phyloP scores from a whole-genome alignment of 257 asterid species.

The Fraxinus anomala region DNA sequence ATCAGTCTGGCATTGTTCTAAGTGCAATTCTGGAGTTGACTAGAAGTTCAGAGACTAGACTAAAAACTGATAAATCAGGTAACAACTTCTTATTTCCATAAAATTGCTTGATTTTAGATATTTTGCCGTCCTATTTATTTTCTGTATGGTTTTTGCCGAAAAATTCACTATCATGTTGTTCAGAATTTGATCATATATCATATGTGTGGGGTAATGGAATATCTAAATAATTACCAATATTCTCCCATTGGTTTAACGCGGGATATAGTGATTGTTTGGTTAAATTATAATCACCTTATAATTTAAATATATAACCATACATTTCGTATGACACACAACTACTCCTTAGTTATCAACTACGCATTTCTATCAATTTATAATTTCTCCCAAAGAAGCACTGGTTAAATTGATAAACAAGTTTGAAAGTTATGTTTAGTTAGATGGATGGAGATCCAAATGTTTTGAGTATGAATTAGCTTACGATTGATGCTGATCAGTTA shows the following conservation, averaged over 20 bases:
- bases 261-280: too few relatives aligned
- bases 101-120: neutral
- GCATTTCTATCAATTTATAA: too few relatives aligned
- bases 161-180: neutral
- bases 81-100: slow-evolving; percentile 22
- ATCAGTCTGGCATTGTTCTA: slow-evolving; percentile 72
- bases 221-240: neutral
- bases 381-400: too few relatives aligned
- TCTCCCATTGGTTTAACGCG: neutral
- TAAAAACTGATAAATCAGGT: slow-evolving; percentile 65
- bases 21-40: slow-evolving; percentile 64
- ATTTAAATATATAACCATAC: too few relatives aligned
- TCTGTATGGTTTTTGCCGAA: neutral
- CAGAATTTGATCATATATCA: neutral
- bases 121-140: neutral
- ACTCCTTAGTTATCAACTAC: too few relatives aligned
- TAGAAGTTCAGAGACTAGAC: slow-evolving; percentile 45
- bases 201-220: neutral
- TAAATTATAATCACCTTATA: too few relatives aligned
- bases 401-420: neutral
- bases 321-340: too few relatives aligned
- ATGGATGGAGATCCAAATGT: neutral
- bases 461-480: neutral
- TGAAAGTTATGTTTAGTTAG: neutral
- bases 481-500: neutral